A percentile compares a stretch with the other conserved stretches of the same genome.
Evolutionary conservation across 768 basidiomycete species (phyloP).

Genomic region (Termitomyces sp.): DNA sequence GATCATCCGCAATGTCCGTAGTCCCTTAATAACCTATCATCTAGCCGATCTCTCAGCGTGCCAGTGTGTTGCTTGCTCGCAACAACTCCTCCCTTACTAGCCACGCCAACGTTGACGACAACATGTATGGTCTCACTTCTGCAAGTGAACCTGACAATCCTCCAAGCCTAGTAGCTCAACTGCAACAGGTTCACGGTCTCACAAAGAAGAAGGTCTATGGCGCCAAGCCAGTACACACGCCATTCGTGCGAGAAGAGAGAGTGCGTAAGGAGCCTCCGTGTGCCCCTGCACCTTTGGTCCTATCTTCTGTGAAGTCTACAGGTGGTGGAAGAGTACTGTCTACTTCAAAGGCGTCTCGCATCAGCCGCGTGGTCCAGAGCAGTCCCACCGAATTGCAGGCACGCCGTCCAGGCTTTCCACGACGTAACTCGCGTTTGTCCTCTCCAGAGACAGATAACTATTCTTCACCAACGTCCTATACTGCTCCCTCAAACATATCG

Average conservation of each 20-base stretch:
- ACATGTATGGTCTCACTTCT: slow-evolving; percentile 4
- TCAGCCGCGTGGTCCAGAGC: slow-evolving; percentile 25
- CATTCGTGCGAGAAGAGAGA: slow-evolving; percentile 51
- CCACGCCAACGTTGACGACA: slow-evolving; percentile 5
- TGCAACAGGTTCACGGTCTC: slow-evolving; percentile 64
- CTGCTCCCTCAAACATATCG: slow-evolving; percentile 9
- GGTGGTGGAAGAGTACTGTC: slow-evolving; percentile 27
- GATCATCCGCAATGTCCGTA: slow-evolving; percentile 4
- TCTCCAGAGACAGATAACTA: slow-evolving; percentile 29
- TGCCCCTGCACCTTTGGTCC: slow-evolving; percentile 21
- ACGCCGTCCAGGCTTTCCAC: slow-evolving; percentile 23
- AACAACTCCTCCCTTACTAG: slow-evolving; percentile 27
- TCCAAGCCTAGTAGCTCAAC: slow-evolving; percentile 53
- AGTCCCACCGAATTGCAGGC: slow-evolving; percentile 27
- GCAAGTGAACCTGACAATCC: slow-evolving; percentile 19
- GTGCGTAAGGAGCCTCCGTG: slow-evolving; percentile 23
- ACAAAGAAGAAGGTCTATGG: slow-evolving; percentile 68
- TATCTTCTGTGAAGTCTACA: slow-evolving; percentile 16
- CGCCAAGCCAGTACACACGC: slow-evolving; percentile 39
- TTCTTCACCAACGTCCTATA: slow-evolving; percentile 13
- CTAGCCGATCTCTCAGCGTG: slow-evolving; percentile 12
- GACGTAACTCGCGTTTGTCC: slow-evolving; percentile 28
- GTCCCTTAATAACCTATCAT: slow-evolving; percentile 11
- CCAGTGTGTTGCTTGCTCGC: slow-evolving; percentile 19
- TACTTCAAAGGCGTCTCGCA: slow-evolving; percentile 28